Evolutionary conservation across 768 basidiomycete species (phyloP).

Genomic region (Psilocybe sp.): DNA sequence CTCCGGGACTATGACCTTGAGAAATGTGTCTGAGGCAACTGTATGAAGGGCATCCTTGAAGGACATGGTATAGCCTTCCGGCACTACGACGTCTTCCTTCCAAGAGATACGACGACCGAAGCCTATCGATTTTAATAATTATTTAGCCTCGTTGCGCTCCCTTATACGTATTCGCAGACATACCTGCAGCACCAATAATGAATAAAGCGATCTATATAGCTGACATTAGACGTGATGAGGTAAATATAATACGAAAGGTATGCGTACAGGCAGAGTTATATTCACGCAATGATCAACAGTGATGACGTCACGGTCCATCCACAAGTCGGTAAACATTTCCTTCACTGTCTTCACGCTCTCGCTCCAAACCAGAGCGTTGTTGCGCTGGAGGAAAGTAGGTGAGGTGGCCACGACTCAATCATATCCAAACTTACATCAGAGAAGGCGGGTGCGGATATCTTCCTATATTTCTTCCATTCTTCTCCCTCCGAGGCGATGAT

Average conservation of each 20-base stretch:
- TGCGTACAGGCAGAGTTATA: constrained; percentile 49
- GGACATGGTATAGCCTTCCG: constrained; percentile 42
- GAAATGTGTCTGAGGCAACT: constrained; percentile 33
- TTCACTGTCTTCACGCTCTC: constrained; percentile 39
- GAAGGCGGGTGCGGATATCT: constrained; percentile 63
- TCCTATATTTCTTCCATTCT: constrained; percentile 64
- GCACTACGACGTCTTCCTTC: constrained; percentile 35
- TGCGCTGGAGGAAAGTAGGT: constrained; percentile 27
- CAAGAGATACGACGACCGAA: constrained; percentile 52
- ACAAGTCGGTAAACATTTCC: constrained; percentile 45
- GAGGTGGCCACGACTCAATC: neutral
- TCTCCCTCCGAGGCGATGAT: constrained; percentile 65
- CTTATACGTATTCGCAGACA: constrained; percentile 2
- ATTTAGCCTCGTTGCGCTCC: too few species aligned
- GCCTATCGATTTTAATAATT: too few species aligned
- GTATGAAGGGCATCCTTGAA: constrained; percentile 48
- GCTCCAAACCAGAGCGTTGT: constrained; percentile 49
- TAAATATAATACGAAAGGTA: neutral
- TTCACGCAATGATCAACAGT: constrained; percentile 46
- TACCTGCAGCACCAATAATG: constrained; percentile 54
- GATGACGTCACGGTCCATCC: constrained; percentile 40
- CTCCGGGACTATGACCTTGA: constrained; percentile 36
- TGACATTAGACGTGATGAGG: constrained; percentile 3
- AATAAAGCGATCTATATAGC: constrained; percentile 47
- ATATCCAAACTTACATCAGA: constrained; percentile 42